Evolutionary conservation across 2,329 filamentous ascomycete genomes (phyloP), one percentile per base, ranked within the genome.

Genomic region (Celoporthe dispersa): DNA sequence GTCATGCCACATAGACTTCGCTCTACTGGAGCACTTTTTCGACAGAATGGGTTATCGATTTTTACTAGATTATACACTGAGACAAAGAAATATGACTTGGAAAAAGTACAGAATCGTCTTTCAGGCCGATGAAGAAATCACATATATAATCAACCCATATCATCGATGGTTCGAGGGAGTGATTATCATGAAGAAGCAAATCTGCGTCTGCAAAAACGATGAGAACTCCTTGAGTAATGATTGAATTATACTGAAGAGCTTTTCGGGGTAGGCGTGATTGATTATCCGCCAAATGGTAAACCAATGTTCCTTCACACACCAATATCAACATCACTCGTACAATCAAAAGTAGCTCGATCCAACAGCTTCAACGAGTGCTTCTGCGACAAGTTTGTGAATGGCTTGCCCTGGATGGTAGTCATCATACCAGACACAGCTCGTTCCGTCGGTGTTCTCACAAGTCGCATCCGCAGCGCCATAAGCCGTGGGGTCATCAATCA

Each of bases 371-470:
- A 65, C 67, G 6, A 69, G 67, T 8, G 62, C 67, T 55, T 69
- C 51, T 22, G 67, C 67, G 12, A 69, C 53, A 35, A 69, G 41
- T 31, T 65, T 66, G 1, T 69, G 67, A 7, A 69, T 62, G 16
- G 67, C 67, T 31, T 69, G 62, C 6, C 67, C 67, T 11, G 67
- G 67, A 37, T 69, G 67, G 39, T 69, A 66, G 63, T 69, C 22
- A 41, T 69, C 62, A n/a, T 69, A 66, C 67, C 67, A 69, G 9
- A 66, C 62, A n/a, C 67, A 69, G n/a, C 28, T 66, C 16, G 55
- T 69, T 5, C 67, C 67, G 14, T 65, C 67, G 22, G 51, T 39
- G 55, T 62, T 62, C 67, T 61, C 37, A 11, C 62, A 69, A 9
- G 62, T 60, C 8, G 67, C 37, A 61, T 69, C 63, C 22, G 67